A percentile compares a stretch with the other conserved stretches of the same genome.
phyloP scores from a whole-genome alignment of 2,329 filamentous ascomycete genomes.

The Penicillium decumbens region DNA sequence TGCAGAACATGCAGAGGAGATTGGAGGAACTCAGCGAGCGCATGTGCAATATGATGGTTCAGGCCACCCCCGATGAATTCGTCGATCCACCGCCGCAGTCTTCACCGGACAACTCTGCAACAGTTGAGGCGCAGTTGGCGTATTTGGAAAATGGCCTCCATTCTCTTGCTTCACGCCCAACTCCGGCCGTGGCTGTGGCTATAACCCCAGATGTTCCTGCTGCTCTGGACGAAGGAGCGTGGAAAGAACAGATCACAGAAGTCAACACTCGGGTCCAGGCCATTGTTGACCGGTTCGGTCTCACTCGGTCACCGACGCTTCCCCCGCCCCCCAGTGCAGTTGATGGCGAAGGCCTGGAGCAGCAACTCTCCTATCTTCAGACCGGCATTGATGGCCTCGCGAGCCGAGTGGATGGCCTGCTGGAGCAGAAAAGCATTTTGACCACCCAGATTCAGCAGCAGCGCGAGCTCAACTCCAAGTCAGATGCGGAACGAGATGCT shows the following conservation, averaged over 20 bases:
- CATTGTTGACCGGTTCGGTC: conserved; percentile 49
- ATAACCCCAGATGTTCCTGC: conserved; percentile 1
- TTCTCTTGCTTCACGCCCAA: conserved; percentile 53
- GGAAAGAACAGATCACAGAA: conserved; percentile 50
- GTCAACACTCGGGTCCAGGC: conserved; percentile 63
- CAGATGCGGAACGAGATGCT: conserved; percentile 58
- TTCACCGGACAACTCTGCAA: conserved; percentile 26
- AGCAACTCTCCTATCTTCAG: conserved; percentile 71
- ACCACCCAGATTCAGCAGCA: conserved; percentile 94
- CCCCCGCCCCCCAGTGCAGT: conserved; percentile 56
- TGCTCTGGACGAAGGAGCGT: conserved; percentile 42
- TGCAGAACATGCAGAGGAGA: conserved; percentile 60
- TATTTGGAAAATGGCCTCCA: conserved; percentile 66
- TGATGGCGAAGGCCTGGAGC: conserved; percentile 54
- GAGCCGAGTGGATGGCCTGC: conserved; percentile 67
- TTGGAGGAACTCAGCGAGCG: conserved; percentile 64
- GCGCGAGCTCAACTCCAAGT: conserved; percentile 83
- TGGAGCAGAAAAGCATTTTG: conserved; percentile 83
- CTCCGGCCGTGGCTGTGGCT: not conserved
- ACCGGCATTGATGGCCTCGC: conserved; percentile 75
- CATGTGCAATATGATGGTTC: conserved; percentile 62
- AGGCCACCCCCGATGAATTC: conserved; percentile 34
- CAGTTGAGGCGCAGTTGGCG: conserved; percentile 57
- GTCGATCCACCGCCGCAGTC: conserved; percentile 37
- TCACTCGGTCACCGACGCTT: conserved; percentile 44